phyloP scores from a whole-genome alignment of 208 protist genomes.

The Leishmania turanica region DNA sequence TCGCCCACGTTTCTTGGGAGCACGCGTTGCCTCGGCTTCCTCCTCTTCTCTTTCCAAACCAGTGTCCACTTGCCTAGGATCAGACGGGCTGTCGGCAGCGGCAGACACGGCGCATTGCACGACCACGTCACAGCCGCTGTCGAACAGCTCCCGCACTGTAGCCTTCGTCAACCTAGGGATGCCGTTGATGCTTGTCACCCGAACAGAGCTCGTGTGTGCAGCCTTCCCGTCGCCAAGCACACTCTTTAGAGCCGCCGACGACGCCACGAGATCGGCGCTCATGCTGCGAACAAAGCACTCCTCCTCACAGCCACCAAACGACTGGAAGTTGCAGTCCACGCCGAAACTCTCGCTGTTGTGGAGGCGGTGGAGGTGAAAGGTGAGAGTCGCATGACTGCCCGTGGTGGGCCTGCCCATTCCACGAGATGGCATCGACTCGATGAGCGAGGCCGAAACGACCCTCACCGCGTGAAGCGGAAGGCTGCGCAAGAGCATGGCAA shows the following conservation, averaged over 20 bases:
- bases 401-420: background rate
- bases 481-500: conserved; percentile 18
- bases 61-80: background rate
- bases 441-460: conserved; percentile 14
- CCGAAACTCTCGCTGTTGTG: conserved; percentile 5
- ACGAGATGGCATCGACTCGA: conserved; percentile 4
- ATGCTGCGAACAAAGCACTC: conserved; percentile 17
- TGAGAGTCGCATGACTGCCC: conserved; percentile 3
- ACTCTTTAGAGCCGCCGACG: conserved; percentile 10
- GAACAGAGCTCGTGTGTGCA: background rate
- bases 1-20: background rate
- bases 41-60: background rate
- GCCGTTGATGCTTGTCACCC: conserved; percentile 18
- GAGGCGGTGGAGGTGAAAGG: conserved; percentile 23
- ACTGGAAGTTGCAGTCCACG: conserved; percentile 4
- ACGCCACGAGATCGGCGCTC: background rate
- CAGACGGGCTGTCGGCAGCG: background rate
- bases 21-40: background rate
- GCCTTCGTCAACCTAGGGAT: background rate
- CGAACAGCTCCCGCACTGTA: conserved; percentile 3
- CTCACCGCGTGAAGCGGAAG: conserved; percentile 5
- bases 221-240: background rate
- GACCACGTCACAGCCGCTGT: background rate
- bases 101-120: conserved; percentile 18
- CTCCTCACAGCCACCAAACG: background rate